Percentiles rank a stretch among this genome's conserved stretches.
Conservation (phyloP, 2,329 filamentous ascomycete species). For the Aspergillus awamori region DNA sequence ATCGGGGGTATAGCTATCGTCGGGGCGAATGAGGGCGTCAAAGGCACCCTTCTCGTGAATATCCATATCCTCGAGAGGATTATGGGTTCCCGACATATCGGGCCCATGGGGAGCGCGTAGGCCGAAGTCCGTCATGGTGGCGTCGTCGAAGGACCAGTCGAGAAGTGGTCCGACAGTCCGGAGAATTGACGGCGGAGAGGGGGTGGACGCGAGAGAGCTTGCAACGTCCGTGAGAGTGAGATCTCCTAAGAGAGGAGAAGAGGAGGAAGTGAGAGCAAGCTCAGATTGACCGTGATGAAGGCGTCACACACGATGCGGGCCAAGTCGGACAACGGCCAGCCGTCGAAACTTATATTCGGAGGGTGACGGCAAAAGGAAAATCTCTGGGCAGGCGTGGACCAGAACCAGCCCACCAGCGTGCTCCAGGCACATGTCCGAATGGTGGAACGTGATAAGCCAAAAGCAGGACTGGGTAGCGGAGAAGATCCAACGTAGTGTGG, state of each 20-base stretch:
- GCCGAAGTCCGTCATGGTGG: slow-evolving; percentile 43
- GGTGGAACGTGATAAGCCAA: slow-evolving; percentile 26
- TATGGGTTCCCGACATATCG: slow-evolving; percentile 50
- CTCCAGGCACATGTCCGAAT: slow-evolving; percentile 26
- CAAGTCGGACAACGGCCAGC: slow-evolving; percentile 23
- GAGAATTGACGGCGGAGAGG: neutral
- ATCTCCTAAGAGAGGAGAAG: slow-evolving; percentile 2
- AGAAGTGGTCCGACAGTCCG: slow-evolving; percentile 14
- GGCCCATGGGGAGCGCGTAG: slow-evolving; percentile 52
- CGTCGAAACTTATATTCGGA: slow-evolving; percentile 23
- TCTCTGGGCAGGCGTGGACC: slow-evolving; percentile 21
- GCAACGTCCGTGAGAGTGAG: slow-evolving; percentile 1
- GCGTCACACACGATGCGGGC: slow-evolving; percentile 28
- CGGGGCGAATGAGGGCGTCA: slow-evolving; percentile 77
- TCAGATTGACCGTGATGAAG: slow-evolving; percentile 14
- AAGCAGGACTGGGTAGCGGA: slow-evolving; percentile 14
- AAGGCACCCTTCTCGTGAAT: slow-evolving; percentile 67
- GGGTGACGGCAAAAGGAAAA: slow-evolving; percentile 17
- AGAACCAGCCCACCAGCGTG: slow-evolving; percentile 17
- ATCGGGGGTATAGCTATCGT: slow-evolving; percentile 80
- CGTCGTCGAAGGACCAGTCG: slow-evolving; percentile 10
- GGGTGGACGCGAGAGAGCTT: slow-evolving; percentile 11
- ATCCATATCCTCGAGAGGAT: slow-evolving; percentile 56
- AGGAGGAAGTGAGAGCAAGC: neutral
- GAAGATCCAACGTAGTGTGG: slow-evolving; percentile 17